Conservation (phyloP, 2,329 filamentous ascomycete genomes). For the Ceratocystis lukuohia region DNA sequence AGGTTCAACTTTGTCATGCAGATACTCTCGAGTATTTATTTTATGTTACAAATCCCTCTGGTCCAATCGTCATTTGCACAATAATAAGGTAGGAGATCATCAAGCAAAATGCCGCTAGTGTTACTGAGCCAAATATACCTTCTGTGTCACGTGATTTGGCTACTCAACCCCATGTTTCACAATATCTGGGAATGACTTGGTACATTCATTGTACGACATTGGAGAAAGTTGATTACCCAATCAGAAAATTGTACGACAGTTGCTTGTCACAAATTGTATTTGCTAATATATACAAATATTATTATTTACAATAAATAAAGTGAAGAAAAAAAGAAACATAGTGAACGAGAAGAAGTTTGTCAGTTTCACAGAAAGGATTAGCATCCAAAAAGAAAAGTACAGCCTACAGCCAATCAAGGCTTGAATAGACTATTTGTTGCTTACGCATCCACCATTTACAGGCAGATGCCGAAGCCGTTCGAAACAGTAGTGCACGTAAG, state of each 20-base stretch:
- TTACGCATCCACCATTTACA: neutral
- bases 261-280: neutral
- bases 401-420: neutral
- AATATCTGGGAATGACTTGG: neutral
- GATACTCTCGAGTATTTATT: neutral
- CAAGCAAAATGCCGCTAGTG: too few relatives aligned
- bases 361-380: neutral
- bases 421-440: neutral
- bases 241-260: neutral
- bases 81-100: too few relatives aligned
- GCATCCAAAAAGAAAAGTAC: neutral
- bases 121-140: too few relatives aligned
- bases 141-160: slow-evolving; percentile 1
- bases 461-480: neutral
- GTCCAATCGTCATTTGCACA: too few relatives aligned
- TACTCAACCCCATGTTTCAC: neutral
- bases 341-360: neutral
- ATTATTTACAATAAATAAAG: neutral
- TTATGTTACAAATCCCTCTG: neutral
- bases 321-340: neutral
- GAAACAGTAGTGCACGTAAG: neutral
- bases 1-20: neutral
- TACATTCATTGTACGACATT: neutral
- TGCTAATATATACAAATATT: neutral
- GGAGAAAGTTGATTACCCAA: neutral